These are phyloP conservation scores for Talaromyces sp. DNA, from an alignment of 2,329 filamentous ascomycete species.

Conservation along the genomic window DNA sequence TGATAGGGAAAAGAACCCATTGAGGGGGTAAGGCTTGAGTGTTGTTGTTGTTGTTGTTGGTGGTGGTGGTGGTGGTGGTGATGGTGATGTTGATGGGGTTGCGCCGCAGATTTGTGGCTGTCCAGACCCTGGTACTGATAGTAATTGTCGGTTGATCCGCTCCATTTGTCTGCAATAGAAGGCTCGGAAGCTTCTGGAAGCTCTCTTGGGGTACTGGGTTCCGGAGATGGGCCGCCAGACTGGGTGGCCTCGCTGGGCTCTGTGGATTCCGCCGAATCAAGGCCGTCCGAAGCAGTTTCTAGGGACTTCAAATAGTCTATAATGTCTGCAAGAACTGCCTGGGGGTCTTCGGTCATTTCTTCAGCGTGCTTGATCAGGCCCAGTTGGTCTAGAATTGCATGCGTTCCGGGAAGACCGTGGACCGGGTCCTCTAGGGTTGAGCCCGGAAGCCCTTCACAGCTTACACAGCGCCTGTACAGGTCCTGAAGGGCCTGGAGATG, in stretches of 20 bases:
- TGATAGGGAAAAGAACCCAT: not conserved
- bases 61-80: not conserved
- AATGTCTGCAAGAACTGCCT: conserved; percentile 30
- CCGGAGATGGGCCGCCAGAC: conserved; percentile 14
- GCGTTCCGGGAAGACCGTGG: conserved; percentile 38
- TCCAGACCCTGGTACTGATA: not conserved
- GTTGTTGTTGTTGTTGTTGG: not conserved
- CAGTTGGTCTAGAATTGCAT: conserved; percentile 39
- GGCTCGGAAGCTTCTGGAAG: conserved; percentile 13
- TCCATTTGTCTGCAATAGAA: conserved; percentile 26
- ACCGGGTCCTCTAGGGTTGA: conserved; percentile 35
- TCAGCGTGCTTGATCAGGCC: conserved; percentile 42
- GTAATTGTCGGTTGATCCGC: conserved; percentile 9
- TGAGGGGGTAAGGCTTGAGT: not conserved
- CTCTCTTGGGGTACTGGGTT: conserved; percentile 8
- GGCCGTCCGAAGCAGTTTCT: conserved; percentile 30
- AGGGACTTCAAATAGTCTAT: conserved; percentile 32
- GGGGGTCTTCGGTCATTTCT: conserved; percentile 31
- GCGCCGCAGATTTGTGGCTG: not conserved
- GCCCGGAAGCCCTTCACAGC: conserved; percentile 40
- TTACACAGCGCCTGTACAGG: conserved; percentile 38
- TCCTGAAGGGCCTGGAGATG: conserved; percentile 40
- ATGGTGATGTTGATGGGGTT: not conserved
- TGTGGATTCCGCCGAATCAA: conserved; percentile 34
- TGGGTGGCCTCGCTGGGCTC: conserved; percentile 31